Percentiles rank a stretch among this genome's conserved stretches.
phyloP scores from a whole-genome alignment of 1,284 basidiomycete genomes.

The Leucoagaricus sp. region DNA sequence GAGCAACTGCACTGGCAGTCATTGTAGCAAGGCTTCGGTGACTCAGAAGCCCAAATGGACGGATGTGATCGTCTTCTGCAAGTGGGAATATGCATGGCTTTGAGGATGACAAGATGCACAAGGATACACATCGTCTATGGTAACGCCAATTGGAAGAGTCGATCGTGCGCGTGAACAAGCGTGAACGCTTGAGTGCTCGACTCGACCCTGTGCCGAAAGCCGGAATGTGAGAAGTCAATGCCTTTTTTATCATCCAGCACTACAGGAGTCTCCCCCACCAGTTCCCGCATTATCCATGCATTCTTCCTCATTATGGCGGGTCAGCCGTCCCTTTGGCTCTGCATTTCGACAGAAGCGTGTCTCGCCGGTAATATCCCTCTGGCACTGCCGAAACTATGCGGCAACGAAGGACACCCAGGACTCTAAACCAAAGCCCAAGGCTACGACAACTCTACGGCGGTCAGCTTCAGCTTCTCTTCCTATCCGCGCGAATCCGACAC shows the following conservation, averaged over 20 bases:
- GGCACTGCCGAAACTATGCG: constrained; percentile 1
- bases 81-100: too few relatives aligned
- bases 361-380: not conserved
- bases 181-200: too few relatives aligned
- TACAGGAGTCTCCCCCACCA: not conserved
- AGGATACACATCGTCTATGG: too few relatives aligned
- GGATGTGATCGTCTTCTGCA: too few relatives aligned
- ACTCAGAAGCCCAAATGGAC: too few relatives aligned
- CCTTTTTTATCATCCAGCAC: not conserved
- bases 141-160: too few relatives aligned
- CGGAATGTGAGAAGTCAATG: not conserved
- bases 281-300: not conserved
- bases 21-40: too few relatives aligned
- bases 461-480: constrained; percentile 75
- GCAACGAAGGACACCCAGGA: constrained; percentile 22
- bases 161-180: too few relatives aligned
- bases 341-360: not conserved
- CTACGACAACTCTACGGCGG: constrained; percentile 75
- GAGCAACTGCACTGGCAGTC: too few relatives aligned
- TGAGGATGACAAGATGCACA: too few relatives aligned
- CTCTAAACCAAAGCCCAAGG: constrained; percentile 67
- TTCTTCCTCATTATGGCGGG: not conserved
- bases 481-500: constrained; percentile 77
- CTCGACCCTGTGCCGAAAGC: too few relatives aligned
- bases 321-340: not conserved